Conservation (phyloP, 441 rosid genomes). For the Arabidopsis hybrid region DNA sequence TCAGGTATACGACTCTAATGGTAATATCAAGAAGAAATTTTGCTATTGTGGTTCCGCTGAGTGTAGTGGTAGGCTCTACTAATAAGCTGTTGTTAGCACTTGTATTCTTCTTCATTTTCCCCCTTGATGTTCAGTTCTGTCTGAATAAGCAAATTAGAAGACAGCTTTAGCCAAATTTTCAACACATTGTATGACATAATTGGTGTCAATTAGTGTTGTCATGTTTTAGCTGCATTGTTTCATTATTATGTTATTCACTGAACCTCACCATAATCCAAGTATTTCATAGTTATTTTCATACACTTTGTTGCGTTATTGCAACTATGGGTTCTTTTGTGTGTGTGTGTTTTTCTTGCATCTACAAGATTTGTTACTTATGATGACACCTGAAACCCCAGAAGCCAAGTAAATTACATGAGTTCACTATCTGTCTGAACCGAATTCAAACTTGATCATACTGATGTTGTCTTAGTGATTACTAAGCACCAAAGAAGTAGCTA, state of each 20-base stretch:
- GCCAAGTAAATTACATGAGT: neutral
- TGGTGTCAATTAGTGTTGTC: neutral
- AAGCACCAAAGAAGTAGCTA: constrained; percentile 11
- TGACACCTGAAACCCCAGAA: constrained; percentile 3
- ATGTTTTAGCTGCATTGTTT: constrained; percentile 1
- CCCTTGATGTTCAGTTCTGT: neutral
- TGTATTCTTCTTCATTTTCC: constrained; percentile 17
- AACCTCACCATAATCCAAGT: constrained; percentile 8
- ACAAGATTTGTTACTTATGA: neutral
- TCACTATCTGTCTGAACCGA: constrained; percentile 3
- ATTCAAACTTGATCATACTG: neutral
- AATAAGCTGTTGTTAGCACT: constrained; percentile 27
- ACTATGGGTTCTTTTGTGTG: neutral
- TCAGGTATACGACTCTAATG: constrained; percentile 70
- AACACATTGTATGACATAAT: neutral
- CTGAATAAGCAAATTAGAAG: neutral
- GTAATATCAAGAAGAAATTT: constrained; percentile 72
- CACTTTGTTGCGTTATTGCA: constrained; percentile 4
- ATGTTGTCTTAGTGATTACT: constrained; percentile 7
- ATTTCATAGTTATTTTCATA: neutral
- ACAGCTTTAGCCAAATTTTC: neutral
- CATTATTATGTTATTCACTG: neutral
- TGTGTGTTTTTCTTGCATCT: neutral
- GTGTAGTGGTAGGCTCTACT: constrained; percentile 89
- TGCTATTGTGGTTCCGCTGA: constrained; percentile 87